phyloP scores from a whole-genome alignment of 495 filamentous ascomycete genomes.

The Diplogelasinospora grovesii region DNA sequence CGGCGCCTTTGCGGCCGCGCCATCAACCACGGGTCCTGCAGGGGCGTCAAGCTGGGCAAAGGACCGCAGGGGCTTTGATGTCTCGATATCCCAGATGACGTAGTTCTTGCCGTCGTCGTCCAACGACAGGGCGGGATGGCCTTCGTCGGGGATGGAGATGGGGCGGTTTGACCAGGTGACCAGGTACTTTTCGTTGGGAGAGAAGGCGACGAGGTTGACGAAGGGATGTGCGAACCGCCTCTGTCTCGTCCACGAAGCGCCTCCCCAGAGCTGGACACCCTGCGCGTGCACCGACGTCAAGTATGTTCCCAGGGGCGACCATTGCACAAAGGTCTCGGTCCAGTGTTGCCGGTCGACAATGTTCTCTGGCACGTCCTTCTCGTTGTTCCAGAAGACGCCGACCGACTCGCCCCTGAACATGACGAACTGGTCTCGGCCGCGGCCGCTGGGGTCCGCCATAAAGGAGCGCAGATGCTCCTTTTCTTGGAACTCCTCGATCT shows the following conservation, averaged over 20 bases:
- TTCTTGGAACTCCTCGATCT: slow-evolving; percentile 72
- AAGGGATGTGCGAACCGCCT: slow-evolving; percentile 91
- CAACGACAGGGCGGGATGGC: slow-evolving; percentile 68
- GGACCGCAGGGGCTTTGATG: slow-evolving; percentile 81
- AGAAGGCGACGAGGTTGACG: slow-evolving; percentile 94
- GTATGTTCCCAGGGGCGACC: slow-evolving; percentile 92
- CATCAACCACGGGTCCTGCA: slow-evolving; percentile 46
- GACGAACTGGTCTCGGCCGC: slow-evolving; percentile 88
- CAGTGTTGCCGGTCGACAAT: slow-evolving; percentile 87
- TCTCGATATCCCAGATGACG: slow-evolving; percentile 94
- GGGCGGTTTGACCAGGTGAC: slow-evolving; percentile 94
- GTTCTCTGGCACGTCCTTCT: slow-evolving; percentile 79
- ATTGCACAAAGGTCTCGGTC: slow-evolving; percentile 96
- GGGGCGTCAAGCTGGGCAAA: slow-evolving; percentile 82
- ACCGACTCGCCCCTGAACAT: slow-evolving; percentile 87
- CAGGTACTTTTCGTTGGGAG: slow-evolving; percentile 84
- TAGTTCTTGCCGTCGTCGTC: slow-evolving; percentile 99
- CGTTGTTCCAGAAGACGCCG: slow-evolving; percentile 96
- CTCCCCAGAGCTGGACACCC: slow-evolving; percentile 96
- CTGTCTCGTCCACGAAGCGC: slow-evolving; percentile 77
- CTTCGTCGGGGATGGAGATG: slow-evolving; percentile 80
- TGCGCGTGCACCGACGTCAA: slow-evolving; percentile 90
- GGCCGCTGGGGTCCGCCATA: slow-evolving; percentile 75
- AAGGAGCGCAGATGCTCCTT: slow-evolving; percentile 94
- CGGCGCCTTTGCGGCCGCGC: slow-evolving; percentile 50